phyloP scores from a whole-genome alignment of 352 stramenopile species.

The Blastocystis sp. region DNA sequence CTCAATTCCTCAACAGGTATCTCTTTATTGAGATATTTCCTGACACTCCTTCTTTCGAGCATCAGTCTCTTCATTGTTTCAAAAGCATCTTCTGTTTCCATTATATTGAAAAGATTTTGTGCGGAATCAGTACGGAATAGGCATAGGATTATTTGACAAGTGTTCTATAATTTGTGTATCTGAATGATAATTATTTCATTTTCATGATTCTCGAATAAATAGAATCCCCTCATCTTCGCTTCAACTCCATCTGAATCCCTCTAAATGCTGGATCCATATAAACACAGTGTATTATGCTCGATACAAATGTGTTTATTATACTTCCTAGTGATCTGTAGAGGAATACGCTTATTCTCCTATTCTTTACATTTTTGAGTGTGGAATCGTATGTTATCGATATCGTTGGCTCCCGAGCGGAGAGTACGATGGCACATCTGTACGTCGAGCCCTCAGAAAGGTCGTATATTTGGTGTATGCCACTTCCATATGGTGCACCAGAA shows the following conservation, averaged over 20 bases:
- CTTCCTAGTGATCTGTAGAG: neutral
- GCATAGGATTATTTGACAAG: neutral
- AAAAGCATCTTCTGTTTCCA: conserved; percentile 28
- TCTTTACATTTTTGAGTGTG: neutral
- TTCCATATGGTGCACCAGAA: neutral
- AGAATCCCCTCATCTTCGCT: neutral
- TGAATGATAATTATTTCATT: too few species aligned
- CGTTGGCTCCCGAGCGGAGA: neutral
- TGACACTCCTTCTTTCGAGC: conserved; percentile 45
- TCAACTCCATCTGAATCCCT: neutral
- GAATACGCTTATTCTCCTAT: neutral
- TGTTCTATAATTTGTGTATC: too few species aligned
- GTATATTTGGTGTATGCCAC: conserved; percentile 16
- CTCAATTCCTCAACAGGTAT: conserved; percentile 49
- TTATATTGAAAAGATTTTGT: neutral
- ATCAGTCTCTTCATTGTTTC: conserved; percentile 37
- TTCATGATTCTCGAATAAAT: neutral
- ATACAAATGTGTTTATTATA: neutral
- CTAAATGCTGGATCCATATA: neutral
- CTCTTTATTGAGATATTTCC: conserved; percentile 60
- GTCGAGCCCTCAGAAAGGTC: neutral
- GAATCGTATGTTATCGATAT: neutral
- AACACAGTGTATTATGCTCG: neutral
- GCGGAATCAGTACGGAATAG: neutral
- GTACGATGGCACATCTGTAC: conserved; percentile 4